Base-by-base conservation (phyloP, 164 flowering plant genomes). In the Taxillus chinensis region DNA sequence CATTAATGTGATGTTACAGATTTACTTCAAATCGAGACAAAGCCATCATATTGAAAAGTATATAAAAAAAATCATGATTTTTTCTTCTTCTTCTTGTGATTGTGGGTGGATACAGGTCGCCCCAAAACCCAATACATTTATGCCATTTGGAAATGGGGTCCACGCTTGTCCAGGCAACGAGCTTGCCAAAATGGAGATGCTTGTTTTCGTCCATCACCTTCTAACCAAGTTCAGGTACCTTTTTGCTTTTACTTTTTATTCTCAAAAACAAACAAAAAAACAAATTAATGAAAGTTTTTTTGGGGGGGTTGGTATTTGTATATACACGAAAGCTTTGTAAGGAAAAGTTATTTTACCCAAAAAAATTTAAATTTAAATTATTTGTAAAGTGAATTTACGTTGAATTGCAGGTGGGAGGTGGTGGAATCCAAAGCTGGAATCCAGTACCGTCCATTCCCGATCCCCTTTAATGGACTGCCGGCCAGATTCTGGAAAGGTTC, bases 81-180 rank as follows among this genome's bases (percentile, higher is more conserved):
- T 27, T 27, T 27, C 27, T 27, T 27, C 27, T 27, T 27, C 27
- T 27, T 27, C 27, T 27, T 27, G 27, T 27, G 27, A 27, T 27
- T 27, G 27, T 27, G 27, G 27, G 27, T 27, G 27, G 8, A 38
- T 58, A 39, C 66, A 82, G 83, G 79, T 62, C 41, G 65, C 79
- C 42, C 85, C 80, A 43, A 83, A 79, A 46, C 83, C 83, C 46
- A 75, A 73, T 61, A 79, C 85, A 1, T 83, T 68, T 56, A 68
- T 83, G 85, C 87, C 87, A 69, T 83, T 83, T 64, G 85, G 87
- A 41, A 73, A 45, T 27, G 87, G 87, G 39, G 68, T 57, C 8
- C 87, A 83, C 51, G 59, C 85, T 42, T 81, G 85, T 52, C 85
- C 87, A 5, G 87, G 87, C 17, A 83, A 81, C 42, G 82, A 78